These are phyloP conservation scores for Sclerotinia trifoliorum DNA, from an alignment of 2,329 filamentous ascomycete genomes.

Conservation along the genomic window DNA sequence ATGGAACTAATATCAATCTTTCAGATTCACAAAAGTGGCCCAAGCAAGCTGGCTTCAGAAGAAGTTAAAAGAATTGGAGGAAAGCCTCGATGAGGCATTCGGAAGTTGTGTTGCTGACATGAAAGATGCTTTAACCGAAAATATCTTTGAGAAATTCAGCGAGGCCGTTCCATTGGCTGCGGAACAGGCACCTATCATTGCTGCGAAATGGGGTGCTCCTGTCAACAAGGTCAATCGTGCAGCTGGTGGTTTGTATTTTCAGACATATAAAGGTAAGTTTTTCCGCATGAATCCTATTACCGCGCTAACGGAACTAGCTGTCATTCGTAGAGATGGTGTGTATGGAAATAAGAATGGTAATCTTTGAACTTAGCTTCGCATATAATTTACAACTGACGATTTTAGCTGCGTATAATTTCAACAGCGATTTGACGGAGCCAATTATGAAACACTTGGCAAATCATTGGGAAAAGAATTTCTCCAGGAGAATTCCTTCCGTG, in stretches of 20 bases:
- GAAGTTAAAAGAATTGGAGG: conserved; percentile 44
- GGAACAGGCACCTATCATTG: conserved; percentile 41
- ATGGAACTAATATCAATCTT: conserved; percentile 44
- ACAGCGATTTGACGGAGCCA: conserved; percentile 24
- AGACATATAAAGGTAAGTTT: conserved; percentile 49
- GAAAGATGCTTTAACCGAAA: conserved; percentile 44
- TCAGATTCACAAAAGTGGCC: conserved; percentile 42
- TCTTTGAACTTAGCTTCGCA: background rate
- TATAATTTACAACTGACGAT: background rate
- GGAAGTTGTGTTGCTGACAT: conserved; percentile 43
- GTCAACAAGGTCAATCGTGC: conserved; percentile 40
- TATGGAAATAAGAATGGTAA: conserved; percentile 44
- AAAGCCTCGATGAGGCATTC: conserved; percentile 45
- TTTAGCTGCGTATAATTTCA: conserved; percentile 6
- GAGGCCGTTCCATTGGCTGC: conserved; percentile 44
- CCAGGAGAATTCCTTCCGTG: conserved; percentile 44
- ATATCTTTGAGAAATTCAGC: conserved; percentile 50
- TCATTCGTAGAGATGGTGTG: conserved; percentile 50
- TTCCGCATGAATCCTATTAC: background rate
- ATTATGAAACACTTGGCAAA: conserved; percentile 31
- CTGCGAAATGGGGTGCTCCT: conserved; percentile 43
- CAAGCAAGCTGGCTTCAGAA: conserved; percentile 44
- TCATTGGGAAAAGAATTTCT: conserved; percentile 41
- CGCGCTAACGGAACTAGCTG: conserved; percentile 40
- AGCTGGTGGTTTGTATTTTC: conserved; percentile 49